Base-by-base conservation (phyloP, 495 filamentous ascomycete species). In the Pyrenula aspistea region DNA sequence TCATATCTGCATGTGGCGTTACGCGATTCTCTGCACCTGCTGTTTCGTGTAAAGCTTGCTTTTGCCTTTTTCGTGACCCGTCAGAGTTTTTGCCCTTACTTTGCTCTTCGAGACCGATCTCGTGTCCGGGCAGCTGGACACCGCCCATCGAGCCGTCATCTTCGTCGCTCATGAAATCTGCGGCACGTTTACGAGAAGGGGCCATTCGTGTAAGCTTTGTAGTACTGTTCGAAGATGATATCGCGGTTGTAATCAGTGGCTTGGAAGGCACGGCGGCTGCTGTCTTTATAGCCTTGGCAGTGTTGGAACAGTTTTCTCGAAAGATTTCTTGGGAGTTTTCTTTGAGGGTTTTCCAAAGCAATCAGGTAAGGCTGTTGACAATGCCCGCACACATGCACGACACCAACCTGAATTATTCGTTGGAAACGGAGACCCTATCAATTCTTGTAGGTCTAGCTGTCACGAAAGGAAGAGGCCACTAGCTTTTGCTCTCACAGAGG, bases 131-230 rank as follows among this genome's bases (percentile, higher is more conserved):
- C 55, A 59, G 49, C 51, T 61, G 51, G 31, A 61, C 60, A 53
- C 71, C 64, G 51, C 60, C 20, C 31, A 42, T 42, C 61, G 68
- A 61, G 25, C 61, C 63, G 49, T 63, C 64, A 61, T 76, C 68
- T 48, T 74, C 64, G 55, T 71, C 71, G 57, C 70, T 73, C 24
- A 79, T 66, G 66, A 77, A 77, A 60, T 79, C 77, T 55, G 74
- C 75, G 53, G 77, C 73, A 24, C 76, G 78, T 71, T 82, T 82
- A 67, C 78, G 78, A 53, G 74, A 68, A 67, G 72, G 73, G 54
- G 59, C 56, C 60, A 71, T 63, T 58, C 70, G 65, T 48, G 65
- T 57, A n/a, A 69, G 53, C 58, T 68, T n/a, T n/a, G n/a, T n/a
- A n/a, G n/a, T n/a, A n/a, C n/a, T n/a, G n/a, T n/a, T n/a, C n/a